Conservation (phyloP, 495 filamentous ascomycete species). For the Filosporella fistucella region DNA sequence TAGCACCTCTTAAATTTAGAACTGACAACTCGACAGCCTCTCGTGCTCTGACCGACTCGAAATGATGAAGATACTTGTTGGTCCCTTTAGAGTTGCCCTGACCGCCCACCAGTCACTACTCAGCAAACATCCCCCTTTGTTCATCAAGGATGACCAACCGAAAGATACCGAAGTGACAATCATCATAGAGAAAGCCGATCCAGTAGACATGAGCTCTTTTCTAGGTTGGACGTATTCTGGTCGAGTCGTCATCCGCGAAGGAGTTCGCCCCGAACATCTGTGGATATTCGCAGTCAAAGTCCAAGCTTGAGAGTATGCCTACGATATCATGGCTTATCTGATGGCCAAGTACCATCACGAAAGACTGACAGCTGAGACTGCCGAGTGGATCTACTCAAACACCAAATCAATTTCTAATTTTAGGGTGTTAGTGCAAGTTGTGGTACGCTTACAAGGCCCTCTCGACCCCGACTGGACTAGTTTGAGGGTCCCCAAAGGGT, state of each 20-base stretch:
- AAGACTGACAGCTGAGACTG: neutral
- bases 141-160: too few relatives aligned
- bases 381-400: neutral
- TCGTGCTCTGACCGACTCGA: too few relatives aligned
- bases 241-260: neutral
- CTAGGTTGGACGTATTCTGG: slow-evolving; percentile 4
- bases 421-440: neutral
- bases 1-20: too few relatives aligned
- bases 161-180: too few relatives aligned
- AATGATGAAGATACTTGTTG: too few relatives aligned
- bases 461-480: neutral
- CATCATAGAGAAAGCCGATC: too few relatives aligned
- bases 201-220: neutral
- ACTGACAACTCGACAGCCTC: too few relatives aligned
- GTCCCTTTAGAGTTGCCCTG: too few relatives aligned
- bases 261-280: neutral
- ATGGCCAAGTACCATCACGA: neutral
- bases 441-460: neutral
- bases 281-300: slow-evolving; percentile 3
- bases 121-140: too few relatives aligned
- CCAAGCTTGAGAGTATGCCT: neutral
- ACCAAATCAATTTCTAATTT: neutral
- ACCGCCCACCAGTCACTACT: too few relatives aligned
- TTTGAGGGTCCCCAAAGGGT: neutral
- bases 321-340: neutral